phyloP scores from a whole-genome alignment of 495 filamentous ascomycete genomes.

The Trichodelitschia bisporula region DNA sequence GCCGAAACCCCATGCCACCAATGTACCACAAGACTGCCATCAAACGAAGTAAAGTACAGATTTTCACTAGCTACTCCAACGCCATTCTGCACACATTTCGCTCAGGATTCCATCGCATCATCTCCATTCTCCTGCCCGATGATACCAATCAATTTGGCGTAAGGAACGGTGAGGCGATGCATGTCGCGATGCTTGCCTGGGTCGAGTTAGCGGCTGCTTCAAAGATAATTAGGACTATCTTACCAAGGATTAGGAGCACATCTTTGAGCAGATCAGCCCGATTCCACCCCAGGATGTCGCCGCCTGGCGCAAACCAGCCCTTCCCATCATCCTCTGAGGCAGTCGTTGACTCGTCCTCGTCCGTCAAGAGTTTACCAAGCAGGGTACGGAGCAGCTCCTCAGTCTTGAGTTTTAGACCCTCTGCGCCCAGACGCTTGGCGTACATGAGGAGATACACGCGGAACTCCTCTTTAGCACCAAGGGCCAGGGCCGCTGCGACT shows the following conservation, averaged over 20 bases:
- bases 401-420: constrained; percentile 65
- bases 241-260: constrained; percentile 81
- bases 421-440: constrained; percentile 76
- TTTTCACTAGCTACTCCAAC: too few relatives aligned
- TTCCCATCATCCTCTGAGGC: constrained; percentile 24
- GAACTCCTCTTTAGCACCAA: constrained; percentile 80
- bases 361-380: constrained; percentile 41
- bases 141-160: constrained; percentile 42
- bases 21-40: too few relatives aligned
- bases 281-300: constrained; percentile 73
- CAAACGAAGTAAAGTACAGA: too few relatives aligned
- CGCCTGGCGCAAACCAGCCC: constrained; percentile 30
- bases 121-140: too few relatives aligned
- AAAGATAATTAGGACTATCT: constrained; percentile 13
- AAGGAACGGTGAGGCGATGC: constrained; percentile 76
- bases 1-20: too few relatives aligned
- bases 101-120: too few relatives aligned
- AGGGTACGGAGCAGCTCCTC: constrained; percentile 70
- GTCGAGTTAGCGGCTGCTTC: too few relatives aligned
- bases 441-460: constrained; percentile 85
- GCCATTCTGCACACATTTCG: too few relatives aligned
- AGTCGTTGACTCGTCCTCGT: constrained; percentile 16
- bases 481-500: constrained; percentile 61
- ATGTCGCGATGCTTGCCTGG: constrained; percentile 82
- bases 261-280: constrained; percentile 63